These are phyloP conservation scores for Euphorbia celastroides DNA, from an alignment of 441 rosid species.

Conservation along the genomic window DNA sequence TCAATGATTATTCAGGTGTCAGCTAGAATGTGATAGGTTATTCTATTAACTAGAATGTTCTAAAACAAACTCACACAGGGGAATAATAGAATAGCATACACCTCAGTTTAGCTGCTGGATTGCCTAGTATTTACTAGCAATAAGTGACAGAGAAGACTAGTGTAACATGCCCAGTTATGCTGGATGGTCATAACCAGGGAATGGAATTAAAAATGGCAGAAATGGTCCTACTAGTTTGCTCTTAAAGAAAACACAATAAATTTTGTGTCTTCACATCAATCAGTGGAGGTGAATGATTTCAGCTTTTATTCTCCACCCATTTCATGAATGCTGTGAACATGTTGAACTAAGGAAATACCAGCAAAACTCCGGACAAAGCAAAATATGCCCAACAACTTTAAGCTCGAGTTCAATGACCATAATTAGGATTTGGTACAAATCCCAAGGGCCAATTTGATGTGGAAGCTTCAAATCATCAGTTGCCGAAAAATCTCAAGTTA, in stretches of 20 bases:
- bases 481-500: not conserved
- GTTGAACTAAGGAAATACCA: not conserved
- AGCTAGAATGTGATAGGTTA: not conserved
- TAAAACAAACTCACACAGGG: not conserved
- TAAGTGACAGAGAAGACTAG: not conserved
- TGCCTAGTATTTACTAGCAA: not conserved
- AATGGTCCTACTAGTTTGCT: not conserved
- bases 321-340: not conserved
- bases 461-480: not conserved
- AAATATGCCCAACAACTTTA: not conserved
- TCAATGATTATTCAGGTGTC: constrained; percentile 2
- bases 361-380: not conserved
- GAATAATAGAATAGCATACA: no score
- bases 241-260: not conserved
- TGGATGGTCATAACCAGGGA: not conserved
- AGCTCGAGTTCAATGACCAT: not conserved
- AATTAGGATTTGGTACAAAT: not conserved
- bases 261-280: not conserved
- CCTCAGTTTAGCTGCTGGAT: not conserved
- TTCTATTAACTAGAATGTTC: not conserved
- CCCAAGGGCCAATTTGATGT: not conserved
- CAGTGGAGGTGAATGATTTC: not conserved
- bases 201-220: not conserved
- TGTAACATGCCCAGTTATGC: not conserved
- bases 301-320: not conserved